Base-by-base conservation (phyloP, 2,329 filamentous ascomycete genomes). In the Cytospora mali region DNA sequence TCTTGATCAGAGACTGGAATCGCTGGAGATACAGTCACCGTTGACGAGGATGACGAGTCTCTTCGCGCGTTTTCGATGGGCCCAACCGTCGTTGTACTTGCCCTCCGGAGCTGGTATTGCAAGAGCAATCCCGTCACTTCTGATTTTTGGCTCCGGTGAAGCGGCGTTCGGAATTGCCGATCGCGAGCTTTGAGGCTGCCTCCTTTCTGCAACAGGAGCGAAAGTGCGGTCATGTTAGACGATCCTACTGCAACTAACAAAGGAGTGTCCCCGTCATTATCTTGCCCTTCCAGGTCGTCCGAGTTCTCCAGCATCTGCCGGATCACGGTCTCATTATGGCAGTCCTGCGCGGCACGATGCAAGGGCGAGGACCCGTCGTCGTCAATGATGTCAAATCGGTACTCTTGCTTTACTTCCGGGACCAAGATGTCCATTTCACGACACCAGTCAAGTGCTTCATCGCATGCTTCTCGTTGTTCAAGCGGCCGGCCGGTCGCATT, bases 251-350 rank as follows among this genome's bases (percentile, higher is more conserved):
- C 62, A n/a, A 48, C 31, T 2, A 64, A 16, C 18, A 64, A 23
- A 3, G 62, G 62, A 11, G 62, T 64, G 29, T 64, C 62, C 5
- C 48, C 39, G 18, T 27, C 28, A 1, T 29, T 2, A 49, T 62
- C 55, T 4, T 4, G 18, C n/a, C 52, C 33, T 27, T 64, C 62
- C 0, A 62, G 58, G 0, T 53, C 51, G 18, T 57, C 39, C 1
- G 58, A 62, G 21, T 64, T 64, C 3, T 58, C 62, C n/a, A 55
- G 49, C 53, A 64, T 62, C 54, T 64, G 62, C 53, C 53, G 33
- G 31, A 64, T 10, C 5, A 53, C 39, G 13, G 21, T 16, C 10
- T 49, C 60, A 11, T 62, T 29, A 2, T 27, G 21, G 14, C 62
- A 64, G 7, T 16, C 48, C 25, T 58, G 53, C 7, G 58, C 58